Percentiles rank a stretch among this genome's conserved stretches.
These are phyloP conservation scores for Cercospora brassicicola DNA, from an alignment of 2,329 filamentous ascomycete genomes.

Conservation along the genomic window DNA sequence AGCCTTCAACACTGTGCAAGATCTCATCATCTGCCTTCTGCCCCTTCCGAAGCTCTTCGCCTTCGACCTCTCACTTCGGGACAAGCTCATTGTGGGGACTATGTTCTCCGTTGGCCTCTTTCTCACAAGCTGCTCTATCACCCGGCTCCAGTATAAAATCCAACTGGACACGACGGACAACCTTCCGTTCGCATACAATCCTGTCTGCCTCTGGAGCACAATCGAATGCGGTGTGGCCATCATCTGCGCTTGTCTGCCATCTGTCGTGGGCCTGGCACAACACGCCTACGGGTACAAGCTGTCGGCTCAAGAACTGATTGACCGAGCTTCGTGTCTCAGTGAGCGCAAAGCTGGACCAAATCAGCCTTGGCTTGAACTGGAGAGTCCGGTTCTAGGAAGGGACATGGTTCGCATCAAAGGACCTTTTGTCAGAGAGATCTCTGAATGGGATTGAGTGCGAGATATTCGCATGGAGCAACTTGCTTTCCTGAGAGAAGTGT, in stretches of 20 bases:
- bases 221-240: constrained; percentile 24
- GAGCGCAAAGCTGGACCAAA: not conserved
- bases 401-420: not conserved
- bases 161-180: constrained; percentile 17
- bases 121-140: constrained; percentile 24
- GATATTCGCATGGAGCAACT: not conserved
- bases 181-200: constrained; percentile 22
- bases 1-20: constrained; percentile 16
- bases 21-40: constrained; percentile 18
- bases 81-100: constrained; percentile 9
- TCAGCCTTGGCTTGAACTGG: constrained; percentile 4
- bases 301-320: not conserved
- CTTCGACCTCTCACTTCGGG: constrained; percentile 1
- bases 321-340: not conserved
- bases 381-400: not conserved
- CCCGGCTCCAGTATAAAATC: constrained; percentile 18
- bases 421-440: not conserved
- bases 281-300: constrained; percentile 5
- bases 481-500: not conserved
- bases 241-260: constrained; percentile 27
- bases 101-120: constrained; percentile 25
- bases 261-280: constrained; percentile 19
- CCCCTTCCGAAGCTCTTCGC: constrained; percentile 16
- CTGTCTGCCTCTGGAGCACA: constrained; percentile 21
- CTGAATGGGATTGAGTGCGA: not conserved